A percentile compares a stretch with the other conserved stretches of the same genome.
These are phyloP conservation scores for Penicillium sp. DNA, from an alignment of 2,329 filamentous ascomycete genomes.

Conservation along the genomic window DNA sequence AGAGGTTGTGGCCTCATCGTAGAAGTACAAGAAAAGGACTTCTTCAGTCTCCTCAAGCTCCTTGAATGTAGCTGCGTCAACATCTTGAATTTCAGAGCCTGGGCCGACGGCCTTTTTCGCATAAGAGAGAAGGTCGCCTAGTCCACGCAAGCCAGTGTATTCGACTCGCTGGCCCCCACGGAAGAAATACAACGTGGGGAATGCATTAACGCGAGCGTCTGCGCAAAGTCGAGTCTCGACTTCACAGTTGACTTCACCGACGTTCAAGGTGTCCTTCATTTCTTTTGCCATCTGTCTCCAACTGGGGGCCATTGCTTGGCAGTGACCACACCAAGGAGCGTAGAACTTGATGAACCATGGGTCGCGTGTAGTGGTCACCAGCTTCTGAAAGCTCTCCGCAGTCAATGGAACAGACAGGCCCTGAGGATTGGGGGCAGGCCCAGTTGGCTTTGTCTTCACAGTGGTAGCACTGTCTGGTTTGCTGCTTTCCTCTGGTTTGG, in stretches of 20 bases:
- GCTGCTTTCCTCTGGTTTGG: conserved; percentile 36
- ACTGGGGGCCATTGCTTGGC: conserved; percentile 82
- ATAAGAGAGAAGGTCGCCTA: conserved; percentile 84
- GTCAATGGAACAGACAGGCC: conserved; percentile 71
- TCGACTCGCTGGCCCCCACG: conserved; percentile 85
- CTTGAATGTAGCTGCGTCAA: conserved; percentile 69
- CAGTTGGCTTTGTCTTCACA: conserved; percentile 46
- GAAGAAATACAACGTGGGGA: conserved; percentile 90
- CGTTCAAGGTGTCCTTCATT: conserved; percentile 81
- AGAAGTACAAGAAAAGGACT: conserved; percentile 96
- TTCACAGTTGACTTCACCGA: conserved; percentile 96
- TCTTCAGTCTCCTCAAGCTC: conserved; percentile 87
- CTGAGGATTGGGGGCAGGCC: conserved; percentile 62
- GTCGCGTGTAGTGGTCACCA: conserved; percentile 80
- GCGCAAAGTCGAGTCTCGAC: conserved; percentile 82
- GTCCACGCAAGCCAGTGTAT: conserved; percentile 82
- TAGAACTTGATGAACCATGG: conserved; percentile 99
- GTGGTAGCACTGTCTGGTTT: conserved; percentile 34
- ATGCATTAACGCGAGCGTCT: conserved; percentile 71
- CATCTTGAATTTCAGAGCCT: conserved; percentile 69
- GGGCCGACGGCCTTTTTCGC: conserved; percentile 79
- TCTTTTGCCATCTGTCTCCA: conserved; percentile 88
- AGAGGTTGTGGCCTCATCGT: conserved; percentile 85
- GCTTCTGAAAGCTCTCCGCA: conserved; percentile 76
- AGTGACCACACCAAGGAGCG: conserved; percentile 94